phyloP scores from a whole-genome alignment of 345 rosid genomes.

The Leavenworthia alabamica region DNA sequence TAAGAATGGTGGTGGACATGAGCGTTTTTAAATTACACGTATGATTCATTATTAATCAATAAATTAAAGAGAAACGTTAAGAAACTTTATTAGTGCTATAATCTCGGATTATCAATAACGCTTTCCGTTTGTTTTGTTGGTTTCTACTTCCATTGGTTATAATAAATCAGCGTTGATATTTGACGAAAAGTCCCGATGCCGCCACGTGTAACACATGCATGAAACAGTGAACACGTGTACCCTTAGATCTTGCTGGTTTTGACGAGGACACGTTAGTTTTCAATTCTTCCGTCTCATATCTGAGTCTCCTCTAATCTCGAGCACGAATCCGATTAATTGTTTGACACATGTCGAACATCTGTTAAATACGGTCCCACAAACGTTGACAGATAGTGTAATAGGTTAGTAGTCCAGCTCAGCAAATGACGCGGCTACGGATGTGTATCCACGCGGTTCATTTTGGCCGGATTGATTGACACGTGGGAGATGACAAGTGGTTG shows the following conservation, averaged over 20 bases:
- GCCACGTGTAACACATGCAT: constrained; percentile 13
- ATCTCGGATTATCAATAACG: constrained; percentile 34
- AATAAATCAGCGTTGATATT: constrained; percentile 23
- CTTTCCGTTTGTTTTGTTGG: not conserved
- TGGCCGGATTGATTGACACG: not conserved
- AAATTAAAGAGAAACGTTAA: constrained; percentile 20
- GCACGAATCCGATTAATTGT: not conserved
- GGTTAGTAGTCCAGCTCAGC: constrained; percentile 18
- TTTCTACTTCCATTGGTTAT: constrained; percentile 8
- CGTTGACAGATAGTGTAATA: not conserved
- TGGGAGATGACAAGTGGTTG: constrained; percentile 1
- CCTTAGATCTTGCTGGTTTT: constrained; percentile 15
- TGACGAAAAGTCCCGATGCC: constrained; percentile 5
- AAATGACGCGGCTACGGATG: not conserved
- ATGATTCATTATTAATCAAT: constrained; percentile 2
- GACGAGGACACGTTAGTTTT: constrained; percentile 25
- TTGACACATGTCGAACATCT: not conserved
- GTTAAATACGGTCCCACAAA: not conserved
- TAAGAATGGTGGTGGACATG: constrained; percentile 1
- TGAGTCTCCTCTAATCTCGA: constrained; percentile 24
- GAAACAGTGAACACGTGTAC: constrained; percentile 21
- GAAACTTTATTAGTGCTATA: constrained; percentile 24
- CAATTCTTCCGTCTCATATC: not conserved
- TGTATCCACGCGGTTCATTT: constrained; percentile 8
- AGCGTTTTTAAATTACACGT: constrained; percentile 36